Evolutionary conservation across 2,329 filamentous ascomycete genomes (phyloP).

Genomic region (Domatiomyces globalis): DNA sequence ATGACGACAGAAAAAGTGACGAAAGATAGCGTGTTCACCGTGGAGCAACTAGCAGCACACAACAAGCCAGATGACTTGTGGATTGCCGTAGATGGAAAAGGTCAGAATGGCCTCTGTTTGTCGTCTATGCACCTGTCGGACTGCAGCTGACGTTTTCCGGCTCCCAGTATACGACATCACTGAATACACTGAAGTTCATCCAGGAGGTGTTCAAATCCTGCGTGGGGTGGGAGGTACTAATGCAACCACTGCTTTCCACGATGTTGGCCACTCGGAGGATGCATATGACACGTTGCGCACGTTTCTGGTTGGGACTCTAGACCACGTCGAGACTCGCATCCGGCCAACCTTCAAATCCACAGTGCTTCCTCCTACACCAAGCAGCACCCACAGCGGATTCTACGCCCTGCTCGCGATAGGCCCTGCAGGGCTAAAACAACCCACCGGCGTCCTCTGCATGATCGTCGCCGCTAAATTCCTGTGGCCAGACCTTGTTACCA

Average conservation of each 20-base stretch:
- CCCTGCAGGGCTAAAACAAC: neutral
- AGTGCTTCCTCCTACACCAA: neutral
- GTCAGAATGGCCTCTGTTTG: slow-evolving; percentile 20
- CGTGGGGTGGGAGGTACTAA: slow-evolving; percentile 27
- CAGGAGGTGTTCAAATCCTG: slow-evolving; percentile 29
- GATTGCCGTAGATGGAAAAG: slow-evolving; percentile 42
- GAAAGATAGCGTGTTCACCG: slow-evolving; percentile 9
- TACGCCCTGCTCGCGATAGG: neutral
- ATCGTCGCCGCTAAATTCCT: neutral
- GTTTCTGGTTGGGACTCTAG: slow-evolving; percentile 26
- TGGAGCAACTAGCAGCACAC: slow-evolving; percentile 32
- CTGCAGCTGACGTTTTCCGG: neutral
- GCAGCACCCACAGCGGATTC: neutral
- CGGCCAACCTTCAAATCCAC: neutral
- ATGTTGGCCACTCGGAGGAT: slow-evolving; percentile 34
- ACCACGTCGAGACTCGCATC: slow-evolving; percentile 13
- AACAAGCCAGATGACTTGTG: slow-evolving; percentile 36
- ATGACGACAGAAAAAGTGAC: neutral
- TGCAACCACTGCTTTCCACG: slow-evolving; percentile 30
- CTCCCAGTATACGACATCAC: slow-evolving; percentile 42
- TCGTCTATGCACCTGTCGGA: neutral
- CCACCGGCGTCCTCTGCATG: neutral
- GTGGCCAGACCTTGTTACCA: neutral
- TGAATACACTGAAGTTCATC: slow-evolving; percentile 44
- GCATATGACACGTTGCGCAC: slow-evolving; percentile 29